Percentiles rank a stretch among this genome's conserved stretches.
These are phyloP conservation scores for Spergularia azorica DNA, from an alignment of 179 eudicot genomes.

Conservation along the genomic window DNA sequence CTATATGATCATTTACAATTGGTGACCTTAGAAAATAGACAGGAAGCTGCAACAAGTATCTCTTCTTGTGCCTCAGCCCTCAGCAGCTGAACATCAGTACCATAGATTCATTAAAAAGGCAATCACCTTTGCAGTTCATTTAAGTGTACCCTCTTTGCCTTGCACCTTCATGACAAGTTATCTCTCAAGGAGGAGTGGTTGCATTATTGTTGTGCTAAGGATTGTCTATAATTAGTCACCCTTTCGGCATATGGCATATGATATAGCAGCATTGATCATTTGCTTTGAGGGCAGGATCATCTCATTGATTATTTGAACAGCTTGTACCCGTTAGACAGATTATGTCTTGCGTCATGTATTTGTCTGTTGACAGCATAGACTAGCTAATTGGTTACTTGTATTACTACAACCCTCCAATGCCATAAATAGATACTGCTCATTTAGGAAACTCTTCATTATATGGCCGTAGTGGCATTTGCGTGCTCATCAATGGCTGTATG, in stretches of 20 bases:
- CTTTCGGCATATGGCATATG: too few relatives aligned
- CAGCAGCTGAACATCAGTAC: too few relatives aligned
- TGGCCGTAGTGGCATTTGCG: background rate
- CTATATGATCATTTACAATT: too few relatives aligned
- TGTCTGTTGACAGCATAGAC: background rate
- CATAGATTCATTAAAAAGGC: background rate
- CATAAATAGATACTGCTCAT: background rate
- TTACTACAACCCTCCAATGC: background rate
- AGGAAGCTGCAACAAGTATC: too few relatives aligned
- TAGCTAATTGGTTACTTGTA: background rate
- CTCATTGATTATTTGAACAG: too few relatives aligned
- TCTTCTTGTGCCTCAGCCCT: too few relatives aligned
- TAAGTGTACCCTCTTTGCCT: background rate
- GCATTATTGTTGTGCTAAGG: background rate
- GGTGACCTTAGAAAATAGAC: too few relatives aligned
- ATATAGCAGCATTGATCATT: too few relatives aligned
- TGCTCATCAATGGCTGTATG: background rate
- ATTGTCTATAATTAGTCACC: too few relatives aligned
- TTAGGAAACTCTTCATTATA: background rate
- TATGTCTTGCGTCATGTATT: background rate
- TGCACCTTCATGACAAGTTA: background rate
- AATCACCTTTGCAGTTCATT: background rate
- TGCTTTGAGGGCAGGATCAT: too few relatives aligned
- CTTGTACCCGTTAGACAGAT: too few relatives aligned
- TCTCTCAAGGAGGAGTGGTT: background rate